Evolutionary conservation across 306 rosid genomes (phyloP).

Genomic region (Datisca glomerata): DNA sequence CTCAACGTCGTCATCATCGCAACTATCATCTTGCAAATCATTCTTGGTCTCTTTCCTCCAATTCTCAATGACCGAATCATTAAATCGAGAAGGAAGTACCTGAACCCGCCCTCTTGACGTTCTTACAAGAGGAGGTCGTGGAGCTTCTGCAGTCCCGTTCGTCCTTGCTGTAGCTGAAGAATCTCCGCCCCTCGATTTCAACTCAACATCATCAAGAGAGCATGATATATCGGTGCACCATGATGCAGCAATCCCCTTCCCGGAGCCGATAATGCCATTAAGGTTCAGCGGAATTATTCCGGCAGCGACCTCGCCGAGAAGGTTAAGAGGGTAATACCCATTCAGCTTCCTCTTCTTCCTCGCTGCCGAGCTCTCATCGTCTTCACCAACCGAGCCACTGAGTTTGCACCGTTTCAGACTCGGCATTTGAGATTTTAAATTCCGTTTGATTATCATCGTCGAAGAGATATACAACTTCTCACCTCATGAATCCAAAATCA

Average conservation of each 20-base stretch:
- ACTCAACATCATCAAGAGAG: slow-evolving; percentile 42
- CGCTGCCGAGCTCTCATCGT: slow-evolving; percentile 45
- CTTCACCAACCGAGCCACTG: slow-evolving; percentile 57
- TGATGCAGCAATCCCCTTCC: slow-evolving; percentile 49
- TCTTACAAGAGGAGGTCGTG: slow-evolving; percentile 81
- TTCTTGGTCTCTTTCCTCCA: slow-evolving; percentile 81
- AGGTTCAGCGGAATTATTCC: slow-evolving; percentile 60
- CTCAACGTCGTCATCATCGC: slow-evolving; percentile 46
- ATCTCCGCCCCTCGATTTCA: slow-evolving; percentile 25
- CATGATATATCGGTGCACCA: slow-evolving; percentile 55
- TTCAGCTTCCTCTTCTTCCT: slow-evolving; percentile 67
- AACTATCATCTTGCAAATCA: slow-evolving; percentile 30
- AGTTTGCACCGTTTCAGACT: slow-evolving; percentile 73
- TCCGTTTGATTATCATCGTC: slow-evolving; percentile 84
- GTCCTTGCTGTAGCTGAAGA: slow-evolving; percentile 17
- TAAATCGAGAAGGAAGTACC: slow-evolving; percentile 95
- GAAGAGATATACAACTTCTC: slow-evolving; percentile 5
- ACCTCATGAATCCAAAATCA: slow-evolving; percentile 10
- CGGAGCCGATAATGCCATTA: slow-evolving; percentile 46
- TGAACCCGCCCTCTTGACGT: slow-evolving; percentile 94
- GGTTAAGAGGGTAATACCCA: slow-evolving; percentile 74
- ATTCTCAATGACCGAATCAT: slow-evolving; percentile 91
- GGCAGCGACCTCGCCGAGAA: slow-evolving; percentile 79
- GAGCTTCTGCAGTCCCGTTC: slow-evolving; percentile 31
- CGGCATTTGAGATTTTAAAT: slow-evolving; percentile 97